These are phyloP conservation scores for Coniochaeta pulveracea DNA, from an alignment of 2,329 filamentous ascomycete species.

Conservation along the genomic window DNA sequence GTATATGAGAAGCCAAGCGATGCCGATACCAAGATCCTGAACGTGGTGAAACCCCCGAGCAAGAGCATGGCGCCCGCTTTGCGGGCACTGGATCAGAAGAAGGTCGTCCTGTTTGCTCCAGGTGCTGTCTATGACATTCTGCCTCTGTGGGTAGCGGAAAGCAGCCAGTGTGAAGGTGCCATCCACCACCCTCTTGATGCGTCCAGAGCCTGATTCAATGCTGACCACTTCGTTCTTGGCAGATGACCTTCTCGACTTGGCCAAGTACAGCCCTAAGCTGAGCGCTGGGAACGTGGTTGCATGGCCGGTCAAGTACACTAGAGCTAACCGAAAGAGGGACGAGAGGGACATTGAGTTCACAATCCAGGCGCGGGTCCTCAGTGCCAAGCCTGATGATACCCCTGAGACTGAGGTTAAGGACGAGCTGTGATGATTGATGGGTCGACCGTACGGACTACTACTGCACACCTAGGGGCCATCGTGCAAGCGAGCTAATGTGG, in stretches of 20 bases:
- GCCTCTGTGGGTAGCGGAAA: constrained; percentile 36
- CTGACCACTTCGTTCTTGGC: too few species aligned
- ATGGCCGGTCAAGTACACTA: constrained; percentile 18
- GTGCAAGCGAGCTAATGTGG: too few species aligned
- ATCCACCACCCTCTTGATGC: neutral
- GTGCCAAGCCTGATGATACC: constrained; percentile 12
- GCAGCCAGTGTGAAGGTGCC: constrained; percentile 28
- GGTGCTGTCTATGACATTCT: constrained; percentile 37
- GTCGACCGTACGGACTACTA: too few species aligned
- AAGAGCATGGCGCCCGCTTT: constrained; percentile 16
- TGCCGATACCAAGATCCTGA: constrained; percentile 24
- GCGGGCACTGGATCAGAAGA: constrained; percentile 19
- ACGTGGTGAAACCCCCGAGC: constrained; percentile 20
- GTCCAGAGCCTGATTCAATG: neutral
- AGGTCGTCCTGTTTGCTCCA: constrained; percentile 38
- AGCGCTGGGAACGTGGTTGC: constrained; percentile 17
- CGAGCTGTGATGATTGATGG: constrained; percentile 5
- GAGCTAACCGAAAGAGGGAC: constrained; percentile 11
- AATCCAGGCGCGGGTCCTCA: constrained; percentile 22
- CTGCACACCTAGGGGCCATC: too few species aligned
- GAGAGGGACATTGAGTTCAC: constrained; percentile 22
- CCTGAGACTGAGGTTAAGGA: constrained; percentile 1
- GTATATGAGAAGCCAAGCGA: constrained; percentile 27
- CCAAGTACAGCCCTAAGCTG: constrained; percentile 15
- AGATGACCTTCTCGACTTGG: constrained; percentile 13